Conservation (phyloP, 805 yeast genomes). For the Barnettozyma populi region DNA sequence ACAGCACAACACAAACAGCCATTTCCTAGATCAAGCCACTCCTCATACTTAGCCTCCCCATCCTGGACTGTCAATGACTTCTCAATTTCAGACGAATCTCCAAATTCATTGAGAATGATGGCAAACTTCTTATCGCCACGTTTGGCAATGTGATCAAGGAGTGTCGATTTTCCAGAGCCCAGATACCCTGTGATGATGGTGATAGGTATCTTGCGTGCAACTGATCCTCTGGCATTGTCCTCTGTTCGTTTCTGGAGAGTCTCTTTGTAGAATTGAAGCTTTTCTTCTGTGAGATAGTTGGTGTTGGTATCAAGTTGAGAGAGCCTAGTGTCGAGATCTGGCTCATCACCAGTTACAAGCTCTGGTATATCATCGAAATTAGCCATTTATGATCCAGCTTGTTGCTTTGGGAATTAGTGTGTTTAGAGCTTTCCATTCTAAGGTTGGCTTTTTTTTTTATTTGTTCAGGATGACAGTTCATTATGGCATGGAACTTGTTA, state of each 20-base stretch:
- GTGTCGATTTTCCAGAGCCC: conserved; percentile 91
- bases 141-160: conserved; percentile 68
- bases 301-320: conserved; percentile 14
- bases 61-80: conserved; percentile 68
- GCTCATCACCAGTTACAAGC: conserved; percentile 13
- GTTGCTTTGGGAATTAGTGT: background rate
- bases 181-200: conserved; percentile 92
- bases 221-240: conserved; percentile 1
- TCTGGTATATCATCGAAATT: conserved; percentile 9
- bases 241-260: conserved; percentile 11
- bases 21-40: conserved; percentile 95
- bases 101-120: conserved; percentile 87
- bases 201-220: conserved; percentile 62
- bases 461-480: too few relatives aligned
- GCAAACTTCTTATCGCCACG: conserved; percentile 75
- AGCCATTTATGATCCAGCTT: background rate
- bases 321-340: conserved; percentile 24
- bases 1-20: conserved; percentile 97
- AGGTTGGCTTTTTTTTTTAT: too few relatives aligned
- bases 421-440: too few relatives aligned
- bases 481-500: too few relatives aligned
- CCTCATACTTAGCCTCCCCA: conserved; percentile 58
- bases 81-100: conserved; percentile 86
- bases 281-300: conserved; percentile 12
- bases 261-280: conserved; percentile 15